Evolutionary conservation across 2,329 filamentous ascomycete species (phyloP).

Genomic region (Penicillium sp.): DNA sequence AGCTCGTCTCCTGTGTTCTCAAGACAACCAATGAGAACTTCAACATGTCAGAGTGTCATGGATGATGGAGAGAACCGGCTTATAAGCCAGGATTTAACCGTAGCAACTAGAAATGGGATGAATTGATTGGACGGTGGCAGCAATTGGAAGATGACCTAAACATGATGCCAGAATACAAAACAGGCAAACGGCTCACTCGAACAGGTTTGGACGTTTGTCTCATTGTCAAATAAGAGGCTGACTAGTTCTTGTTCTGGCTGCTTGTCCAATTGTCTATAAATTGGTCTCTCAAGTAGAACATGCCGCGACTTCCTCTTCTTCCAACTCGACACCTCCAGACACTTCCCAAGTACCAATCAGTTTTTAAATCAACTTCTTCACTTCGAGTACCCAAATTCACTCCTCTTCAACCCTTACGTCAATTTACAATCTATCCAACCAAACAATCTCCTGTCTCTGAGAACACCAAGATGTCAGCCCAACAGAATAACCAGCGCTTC

Average conservation of each 20-base stretch:
- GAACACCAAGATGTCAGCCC: constrained; percentile 23
- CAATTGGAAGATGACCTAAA: constrained; percentile 3
- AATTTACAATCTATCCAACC: not conserved
- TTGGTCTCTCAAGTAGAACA: not conserved
- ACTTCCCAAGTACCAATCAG: not conserved
- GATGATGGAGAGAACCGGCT: not conserved
- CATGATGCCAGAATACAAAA: not conserved
- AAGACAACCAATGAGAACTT: not conserved
- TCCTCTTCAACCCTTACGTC: not conserved
- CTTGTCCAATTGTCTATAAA: not conserved
- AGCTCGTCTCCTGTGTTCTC: not conserved
- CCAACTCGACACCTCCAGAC: not conserved
- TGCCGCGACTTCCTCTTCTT: not conserved
- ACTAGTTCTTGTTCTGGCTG: no score
- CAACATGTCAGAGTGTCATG: not conserved
- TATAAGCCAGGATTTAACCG: not conserved
- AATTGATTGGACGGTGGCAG: not conserved
- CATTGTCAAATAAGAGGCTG: not conserved
- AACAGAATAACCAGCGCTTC: constrained; percentile 45
- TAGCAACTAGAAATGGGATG: not conserved
- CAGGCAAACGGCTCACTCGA: not conserved
- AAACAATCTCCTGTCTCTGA: not conserved
- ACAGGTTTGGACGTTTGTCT: not conserved
- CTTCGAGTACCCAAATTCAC: not conserved
- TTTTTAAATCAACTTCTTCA: not conserved